Conservation (phyloP, 2,329 filamentous ascomycete genomes). For the Arthroderma uncinatum region DNA sequence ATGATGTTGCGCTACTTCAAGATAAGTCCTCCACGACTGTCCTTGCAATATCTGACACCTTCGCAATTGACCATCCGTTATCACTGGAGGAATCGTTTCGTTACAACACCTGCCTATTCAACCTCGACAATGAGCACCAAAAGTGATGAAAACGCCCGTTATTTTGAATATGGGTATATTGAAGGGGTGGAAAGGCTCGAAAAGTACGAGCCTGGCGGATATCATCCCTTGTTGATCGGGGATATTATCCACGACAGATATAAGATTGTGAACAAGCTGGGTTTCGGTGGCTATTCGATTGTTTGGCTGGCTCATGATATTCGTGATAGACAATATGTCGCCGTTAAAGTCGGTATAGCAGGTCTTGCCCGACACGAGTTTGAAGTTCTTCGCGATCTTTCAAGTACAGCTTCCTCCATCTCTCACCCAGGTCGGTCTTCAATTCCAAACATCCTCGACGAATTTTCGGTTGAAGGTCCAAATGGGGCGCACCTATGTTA, state of each 20-base stretch:
- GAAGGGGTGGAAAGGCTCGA: constrained; percentile 23
- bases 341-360: constrained; percentile 23
- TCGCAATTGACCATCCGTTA: too few species aligned
- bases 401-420: neutral
- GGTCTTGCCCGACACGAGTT: constrained; percentile 15
- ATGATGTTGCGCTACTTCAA: too few species aligned
- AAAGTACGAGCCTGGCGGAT: constrained; percentile 24
- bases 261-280: constrained; percentile 33
- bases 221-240: constrained; percentile 27
- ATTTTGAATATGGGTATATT: constrained; percentile 21
- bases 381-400: constrained; percentile 18
- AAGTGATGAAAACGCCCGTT: too few species aligned
- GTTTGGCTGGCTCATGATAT: constrained; percentile 34
- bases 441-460: constrained; percentile 13
- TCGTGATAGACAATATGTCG: constrained; percentile 19
- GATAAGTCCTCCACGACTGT: too few species aligned
- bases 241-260: constrained; percentile 27
- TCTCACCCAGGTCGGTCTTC: neutral
- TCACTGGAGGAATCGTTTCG: too few species aligned
- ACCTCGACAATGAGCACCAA: too few species aligned
- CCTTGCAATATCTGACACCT: too few species aligned
- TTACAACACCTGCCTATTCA: too few species aligned
- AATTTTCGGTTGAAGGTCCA: constrained; percentile 16
- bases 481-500: constrained; percentile 18
- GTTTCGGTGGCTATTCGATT: constrained; percentile 33